phyloP scores from a whole-genome alignment of 129 eudicot species.

The Sambucus nigra region DNA sequence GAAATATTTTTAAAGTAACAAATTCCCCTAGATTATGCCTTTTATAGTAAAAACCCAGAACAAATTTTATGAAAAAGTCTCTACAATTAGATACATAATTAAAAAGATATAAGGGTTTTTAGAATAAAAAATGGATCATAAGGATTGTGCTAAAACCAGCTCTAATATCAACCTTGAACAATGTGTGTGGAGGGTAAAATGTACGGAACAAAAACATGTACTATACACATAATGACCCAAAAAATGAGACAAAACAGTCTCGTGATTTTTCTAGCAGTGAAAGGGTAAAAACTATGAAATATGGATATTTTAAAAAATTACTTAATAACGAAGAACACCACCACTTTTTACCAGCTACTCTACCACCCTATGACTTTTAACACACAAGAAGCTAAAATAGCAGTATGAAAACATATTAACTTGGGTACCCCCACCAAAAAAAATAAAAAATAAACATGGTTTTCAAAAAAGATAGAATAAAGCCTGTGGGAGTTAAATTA shows the following conservation, averaged over 20 bases:
- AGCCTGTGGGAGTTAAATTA: neutral
- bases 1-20: neutral
- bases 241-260: neutral
- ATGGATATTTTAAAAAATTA: neutral
- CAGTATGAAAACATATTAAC: too few species aligned
- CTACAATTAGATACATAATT: neutral
- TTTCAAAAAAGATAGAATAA: too few species aligned
- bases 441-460: neutral
- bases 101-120: neutral
- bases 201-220: neutral
- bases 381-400: too few species aligned
- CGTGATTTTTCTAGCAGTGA: neutral
- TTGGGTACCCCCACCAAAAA: too few species aligned
- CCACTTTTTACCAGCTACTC: neutral
- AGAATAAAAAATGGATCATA: neutral
- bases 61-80: too few species aligned
- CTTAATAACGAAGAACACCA: neutral
- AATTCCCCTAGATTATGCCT: too few species aligned
- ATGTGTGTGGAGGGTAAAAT: neutral
- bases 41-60: too few species aligned
- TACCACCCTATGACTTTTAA: too few species aligned
- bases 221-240: neutral
- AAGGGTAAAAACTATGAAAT: neutral
- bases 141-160: neutral
- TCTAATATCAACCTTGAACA: constrained; percentile 1